phyloP scores from a whole-genome alignment of 768 basidiomycete species.

The Hemileccinum impolitum region DNA sequence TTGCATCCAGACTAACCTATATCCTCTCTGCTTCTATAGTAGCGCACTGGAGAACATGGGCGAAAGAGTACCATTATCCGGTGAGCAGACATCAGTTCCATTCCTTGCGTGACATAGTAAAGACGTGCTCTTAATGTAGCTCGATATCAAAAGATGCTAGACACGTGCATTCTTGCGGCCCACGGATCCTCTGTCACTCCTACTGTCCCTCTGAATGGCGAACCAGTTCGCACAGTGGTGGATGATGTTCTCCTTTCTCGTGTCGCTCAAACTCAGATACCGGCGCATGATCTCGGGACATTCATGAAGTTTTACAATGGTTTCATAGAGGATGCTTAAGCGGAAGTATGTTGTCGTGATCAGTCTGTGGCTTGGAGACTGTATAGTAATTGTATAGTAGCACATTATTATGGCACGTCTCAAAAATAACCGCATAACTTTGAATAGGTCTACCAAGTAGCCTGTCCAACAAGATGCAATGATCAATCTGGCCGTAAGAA shows the following conservation, averaged over 20 bases:
- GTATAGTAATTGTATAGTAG: slow-evolving; percentile 1
- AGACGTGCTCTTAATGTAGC: slow-evolving; percentile 6
- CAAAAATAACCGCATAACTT: too few relatives aligned
- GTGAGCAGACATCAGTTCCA: slow-evolving; percentile 25
- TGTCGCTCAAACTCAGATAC: slow-evolving; percentile 7
- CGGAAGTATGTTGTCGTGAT: too few relatives aligned
- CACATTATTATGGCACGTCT: neutral
- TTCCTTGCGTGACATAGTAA: neutral
- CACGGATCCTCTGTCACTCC: slow-evolving; percentile 1
- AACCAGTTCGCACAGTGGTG: slow-evolving; percentile 5
- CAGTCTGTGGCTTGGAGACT: neutral
- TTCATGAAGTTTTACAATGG: slow-evolving; percentile 10
- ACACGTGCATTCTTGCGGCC: slow-evolving; percentile 12
- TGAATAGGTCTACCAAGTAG: neutral
- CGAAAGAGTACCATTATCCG: slow-evolving; percentile 63
- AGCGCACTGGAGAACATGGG: slow-evolving; percentile 60
- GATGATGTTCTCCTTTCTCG: slow-evolving; percentile 9
- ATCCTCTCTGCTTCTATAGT: slow-evolving; percentile 30
- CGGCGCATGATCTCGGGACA: slow-evolving; percentile 8
- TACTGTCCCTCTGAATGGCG: slow-evolving; percentile 4
- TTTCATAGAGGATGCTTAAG: slow-evolving; percentile 6
- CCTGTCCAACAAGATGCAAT: neutral
- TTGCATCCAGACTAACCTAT: neutral
- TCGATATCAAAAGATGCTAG: slow-evolving; percentile 24
- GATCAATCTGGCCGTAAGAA: slow-evolving; percentile 1